Percentiles rank a stretch among this genome's conserved stretches.
Conservation (phyloP, 1,139 yeast genomes). For the Debaryomycetaceae sp. region DNA sequence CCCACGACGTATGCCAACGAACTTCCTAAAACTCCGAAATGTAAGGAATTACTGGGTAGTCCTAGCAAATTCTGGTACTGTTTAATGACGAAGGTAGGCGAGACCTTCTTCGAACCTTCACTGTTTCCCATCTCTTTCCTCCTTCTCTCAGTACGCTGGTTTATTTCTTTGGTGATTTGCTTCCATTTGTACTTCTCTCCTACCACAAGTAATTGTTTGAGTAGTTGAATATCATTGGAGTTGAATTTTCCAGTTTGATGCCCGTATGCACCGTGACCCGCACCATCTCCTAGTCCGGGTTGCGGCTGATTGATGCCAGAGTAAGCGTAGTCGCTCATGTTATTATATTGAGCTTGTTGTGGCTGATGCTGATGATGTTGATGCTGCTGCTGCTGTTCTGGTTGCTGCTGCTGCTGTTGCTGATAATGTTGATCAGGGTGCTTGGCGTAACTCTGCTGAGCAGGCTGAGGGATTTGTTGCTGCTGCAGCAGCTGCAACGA, state of each 20-base stretch:
- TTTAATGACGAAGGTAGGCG: slow-evolving; percentile 44
- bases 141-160: slow-evolving; percentile 19
- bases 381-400: slow-evolving; percentile 2
- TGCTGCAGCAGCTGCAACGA: slow-evolving; percentile 4
- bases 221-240: slow-evolving; percentile 36
- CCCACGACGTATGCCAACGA: slow-evolving; percentile 41
- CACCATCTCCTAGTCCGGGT: background rate
- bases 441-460: slow-evolving; percentile 3
- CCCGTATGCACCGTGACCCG: background rate
- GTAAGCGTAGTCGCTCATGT: slow-evolving; percentile 1
- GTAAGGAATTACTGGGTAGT: slow-evolving; percentile 35
- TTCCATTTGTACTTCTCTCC: slow-evolving; percentile 49
- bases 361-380: slow-evolving; percentile 3
- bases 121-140: slow-evolving; percentile 7
- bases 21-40: slow-evolving; percentile 39
- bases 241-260: slow-evolving; percentile 20
- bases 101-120: slow-evolving; percentile 30
- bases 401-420: slow-evolving; percentile 6
- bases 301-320: background rate
- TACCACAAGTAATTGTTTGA: slow-evolving; percentile 35
- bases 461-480: slow-evolving; percentile 2
- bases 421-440: slow-evolving; percentile 4
- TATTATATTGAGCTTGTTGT: slow-evolving; percentile 3
- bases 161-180: slow-evolving; percentile 44
- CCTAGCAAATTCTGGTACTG: slow-evolving; percentile 42